These are phyloP conservation scores for Cyanodermella asteris DNA, from an alignment of 2,329 filamentous ascomycete genomes.

Conservation along the genomic window DNA sequence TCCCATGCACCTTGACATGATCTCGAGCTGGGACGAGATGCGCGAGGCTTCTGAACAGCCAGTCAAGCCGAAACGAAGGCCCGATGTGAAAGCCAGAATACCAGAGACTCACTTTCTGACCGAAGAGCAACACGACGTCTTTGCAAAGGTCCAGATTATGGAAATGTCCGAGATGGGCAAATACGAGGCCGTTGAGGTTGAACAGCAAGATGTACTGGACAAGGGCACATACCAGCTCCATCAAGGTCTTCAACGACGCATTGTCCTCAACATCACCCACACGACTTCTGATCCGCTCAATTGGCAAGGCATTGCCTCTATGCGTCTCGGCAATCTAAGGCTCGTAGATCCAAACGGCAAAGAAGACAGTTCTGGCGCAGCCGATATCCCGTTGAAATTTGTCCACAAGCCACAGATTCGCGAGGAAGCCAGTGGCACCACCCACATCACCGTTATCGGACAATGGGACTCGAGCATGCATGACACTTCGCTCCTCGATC, in stretches of 20 bases:
- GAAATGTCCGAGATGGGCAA: conserved; percentile 82
- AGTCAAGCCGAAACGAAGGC: conserved; percentile 34
- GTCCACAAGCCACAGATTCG: conserved; percentile 58
- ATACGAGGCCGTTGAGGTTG: conserved; percentile 79
- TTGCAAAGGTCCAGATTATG: conserved; percentile 68
- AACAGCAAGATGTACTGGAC: conserved; percentile 66
- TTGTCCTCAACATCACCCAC: conserved; percentile 75
- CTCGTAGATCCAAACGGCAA: conserved; percentile 72
- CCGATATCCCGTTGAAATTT: conserved; percentile 57
- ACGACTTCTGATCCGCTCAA: conserved; percentile 72
- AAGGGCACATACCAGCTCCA: conserved; percentile 85
- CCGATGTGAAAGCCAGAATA: conserved; percentile 42
- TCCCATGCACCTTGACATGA: conserved; percentile 83
- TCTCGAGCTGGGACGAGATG: conserved; percentile 98
- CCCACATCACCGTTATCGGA: conserved; percentile 63
- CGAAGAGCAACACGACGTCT: conserved; percentile 83
- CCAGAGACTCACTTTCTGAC: conserved; percentile 82
- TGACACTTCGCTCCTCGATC: conserved; percentile 76
- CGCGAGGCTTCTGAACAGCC: conserved; percentile 43
- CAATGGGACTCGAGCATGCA: conserved; percentile 96
- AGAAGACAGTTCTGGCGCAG: no score
- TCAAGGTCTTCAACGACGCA: conserved; percentile 74
- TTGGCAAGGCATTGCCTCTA: conserved; percentile 61
- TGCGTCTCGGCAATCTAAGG: conserved; percentile 62
- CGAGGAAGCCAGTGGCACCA: conserved; percentile 75